Conservation (phyloP, 2,329 filamentous ascomycete genomes). For the Beauveria brongniartii region DNA sequence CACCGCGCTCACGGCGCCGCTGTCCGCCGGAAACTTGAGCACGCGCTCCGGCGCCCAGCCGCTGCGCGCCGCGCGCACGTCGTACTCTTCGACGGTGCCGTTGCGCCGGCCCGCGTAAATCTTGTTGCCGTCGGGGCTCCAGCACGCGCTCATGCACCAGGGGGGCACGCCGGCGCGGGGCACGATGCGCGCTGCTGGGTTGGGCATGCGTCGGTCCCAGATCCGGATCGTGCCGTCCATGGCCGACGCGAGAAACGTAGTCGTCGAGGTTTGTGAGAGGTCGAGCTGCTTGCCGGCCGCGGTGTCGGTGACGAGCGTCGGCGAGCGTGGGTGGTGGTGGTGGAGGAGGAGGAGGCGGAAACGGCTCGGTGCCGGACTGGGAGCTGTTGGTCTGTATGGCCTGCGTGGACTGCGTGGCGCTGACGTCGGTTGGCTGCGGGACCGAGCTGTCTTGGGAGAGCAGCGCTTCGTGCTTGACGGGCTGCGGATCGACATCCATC, state of each 20-base stretch:
- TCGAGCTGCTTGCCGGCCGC: conserved; percentile 37
- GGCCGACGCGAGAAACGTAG: conserved; percentile 79
- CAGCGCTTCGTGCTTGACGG: neutral
- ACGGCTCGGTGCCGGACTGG: neutral
- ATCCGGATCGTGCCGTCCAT: conserved; percentile 85
- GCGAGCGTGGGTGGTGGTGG: conserved; percentile 14
- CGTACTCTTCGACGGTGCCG: conserved; percentile 89
- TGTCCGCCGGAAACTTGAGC: conserved; percentile 83
- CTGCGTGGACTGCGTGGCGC: conserved; percentile 1
- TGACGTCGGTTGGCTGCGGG: neutral
- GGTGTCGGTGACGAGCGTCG: conserved; percentile 22
- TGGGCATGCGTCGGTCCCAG: conserved; percentile 76
- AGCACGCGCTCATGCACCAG: conserved; percentile 97
- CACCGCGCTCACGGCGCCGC: conserved; percentile 81
- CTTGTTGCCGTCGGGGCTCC: conserved; percentile 90
- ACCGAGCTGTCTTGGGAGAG: neutral
- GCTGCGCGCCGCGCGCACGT: conserved; percentile 62
- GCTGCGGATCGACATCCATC: conserved; percentile 23
- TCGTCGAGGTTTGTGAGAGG: conserved; percentile 56
- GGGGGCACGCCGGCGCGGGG: conserved; percentile 72
- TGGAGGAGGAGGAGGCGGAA: too few species aligned
- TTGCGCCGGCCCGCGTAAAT: conserved; percentile 91
- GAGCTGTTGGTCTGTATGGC: neutral
- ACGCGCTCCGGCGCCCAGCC: conserved; percentile 67
- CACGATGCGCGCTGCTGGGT: conserved; percentile 71